A percentile compares a stretch with the other conserved stretches of the same genome.
These are phyloP conservation scores for Ceratocystis smalleyi DNA, from an alignment of 2,329 filamentous ascomycete species.

Conservation along the genomic window DNA sequence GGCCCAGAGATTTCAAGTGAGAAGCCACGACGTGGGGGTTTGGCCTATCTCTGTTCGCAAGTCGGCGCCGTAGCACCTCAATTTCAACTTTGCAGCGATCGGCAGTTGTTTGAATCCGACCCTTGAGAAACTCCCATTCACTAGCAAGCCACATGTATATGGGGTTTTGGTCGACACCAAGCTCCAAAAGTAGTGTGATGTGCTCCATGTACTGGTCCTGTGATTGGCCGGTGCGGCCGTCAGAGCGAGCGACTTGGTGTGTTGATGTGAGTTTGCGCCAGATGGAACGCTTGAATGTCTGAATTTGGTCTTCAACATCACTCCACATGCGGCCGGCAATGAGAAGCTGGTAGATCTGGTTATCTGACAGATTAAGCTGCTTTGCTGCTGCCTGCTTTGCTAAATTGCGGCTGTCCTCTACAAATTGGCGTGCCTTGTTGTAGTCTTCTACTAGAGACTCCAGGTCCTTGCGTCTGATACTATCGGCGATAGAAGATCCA, in stretches of 20 bases:
- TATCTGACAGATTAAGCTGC: conserved; percentile 47
- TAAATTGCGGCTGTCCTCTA: conserved; percentile 59
- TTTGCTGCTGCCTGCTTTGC: conserved; percentile 38
- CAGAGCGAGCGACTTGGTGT: conserved; percentile 39
- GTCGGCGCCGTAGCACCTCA: conserved; percentile 68
- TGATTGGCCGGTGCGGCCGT: conserved; percentile 35
- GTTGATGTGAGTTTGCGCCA: conserved; percentile 67
- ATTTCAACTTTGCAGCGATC: conserved; percentile 86
- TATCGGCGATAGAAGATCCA: conserved; percentile 60
- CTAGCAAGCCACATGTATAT: conserved; percentile 93
- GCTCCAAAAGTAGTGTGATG: conserved; percentile 74
- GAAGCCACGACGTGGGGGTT: conserved; percentile 52
- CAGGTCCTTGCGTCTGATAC: conserved; percentile 82
- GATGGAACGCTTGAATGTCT: conserved; percentile 72
- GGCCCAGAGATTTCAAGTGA: conserved; percentile 59
- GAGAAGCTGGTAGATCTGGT: conserved; percentile 71
- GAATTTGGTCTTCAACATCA: conserved; percentile 76
- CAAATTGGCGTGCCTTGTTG: conserved; percentile 62
- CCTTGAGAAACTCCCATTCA: conserved; percentile 75
- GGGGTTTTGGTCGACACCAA: conserved; percentile 89
- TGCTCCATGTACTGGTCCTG: conserved; percentile 84
- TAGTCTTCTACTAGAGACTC: conserved; percentile 79
- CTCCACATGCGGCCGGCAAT: conserved; percentile 89
- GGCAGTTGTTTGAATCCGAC: conserved; percentile 62
- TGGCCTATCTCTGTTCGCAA: conserved; percentile 61